A percentile compares a stretch with the other conserved stretches of the same genome.
Conservation (phyloP, 495 filamentous ascomycete genomes). For the Penicillium argentinense region DNA sequence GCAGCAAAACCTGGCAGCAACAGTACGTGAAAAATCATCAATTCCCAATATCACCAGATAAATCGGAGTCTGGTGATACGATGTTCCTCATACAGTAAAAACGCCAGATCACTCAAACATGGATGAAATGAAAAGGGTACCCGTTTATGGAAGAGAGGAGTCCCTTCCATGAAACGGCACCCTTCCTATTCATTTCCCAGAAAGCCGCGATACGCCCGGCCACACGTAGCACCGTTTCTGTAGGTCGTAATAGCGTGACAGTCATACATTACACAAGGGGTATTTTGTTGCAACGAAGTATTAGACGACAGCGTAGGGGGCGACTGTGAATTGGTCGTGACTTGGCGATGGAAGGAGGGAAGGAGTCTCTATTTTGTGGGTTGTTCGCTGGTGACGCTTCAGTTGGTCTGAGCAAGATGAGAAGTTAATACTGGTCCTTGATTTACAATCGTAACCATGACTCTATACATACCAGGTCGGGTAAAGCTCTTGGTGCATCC, state of each 20-base stretch:
- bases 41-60: neutral
- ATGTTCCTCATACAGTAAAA: neutral
- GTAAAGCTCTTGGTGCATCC: slow-evolving; percentile 51
- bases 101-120: neutral
- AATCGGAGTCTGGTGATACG: slow-evolving; percentile 1
- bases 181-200: neutral
- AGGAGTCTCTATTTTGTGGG: slow-evolving; percentile 36
- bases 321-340: slow-evolving; percentile 26
- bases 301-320: slow-evolving; percentile 27
- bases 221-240: slow-evolving; percentile 1
- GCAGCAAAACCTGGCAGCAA: neutral
- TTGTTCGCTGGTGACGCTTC: slow-evolving; percentile 46
- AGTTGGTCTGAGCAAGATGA: slow-evolving; percentile 37
- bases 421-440: slow-evolving; percentile 7
- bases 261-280: slow-evolving; percentile 2
- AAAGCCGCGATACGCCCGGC: slow-evolving; percentile 3
- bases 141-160: neutral
- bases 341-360: slow-evolving; percentile 26
- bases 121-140: too few relatives aligned
- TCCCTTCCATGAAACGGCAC: neutral
- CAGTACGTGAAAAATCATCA: neutral
- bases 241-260: slow-evolving; percentile 12
- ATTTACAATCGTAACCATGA: neutral
- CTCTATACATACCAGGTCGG: slow-evolving; percentile 37
- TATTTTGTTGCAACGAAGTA: neutral